Percentiles rank a stretch among this genome's conserved stretches.
These are phyloP conservation scores for Senna siamea DNA, from an alignment of 306 rosid species.

Conservation along the genomic window DNA sequence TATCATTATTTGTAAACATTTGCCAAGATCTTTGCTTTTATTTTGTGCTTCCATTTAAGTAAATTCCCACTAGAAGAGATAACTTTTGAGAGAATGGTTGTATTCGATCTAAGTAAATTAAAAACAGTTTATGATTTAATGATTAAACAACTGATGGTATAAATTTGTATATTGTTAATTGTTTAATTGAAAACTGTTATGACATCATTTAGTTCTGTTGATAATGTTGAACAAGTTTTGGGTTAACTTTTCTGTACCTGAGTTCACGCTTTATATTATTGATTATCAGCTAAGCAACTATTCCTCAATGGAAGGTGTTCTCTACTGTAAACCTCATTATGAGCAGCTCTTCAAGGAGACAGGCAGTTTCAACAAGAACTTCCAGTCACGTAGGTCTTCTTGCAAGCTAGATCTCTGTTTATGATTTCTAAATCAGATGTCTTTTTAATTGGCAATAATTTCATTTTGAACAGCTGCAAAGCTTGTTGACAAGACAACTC, in stretches of 20 bases:
- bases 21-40: conserved; percentile 14
- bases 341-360: conserved; percentile 86
- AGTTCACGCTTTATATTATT: conserved; percentile 7
- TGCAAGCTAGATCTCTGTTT: conserved; percentile 12
- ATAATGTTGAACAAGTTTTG: conserved; percentile 20
- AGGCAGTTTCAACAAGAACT: conserved; percentile 74
- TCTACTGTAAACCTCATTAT: conserved; percentile 81
- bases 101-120: background rate
- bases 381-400: conserved; percentile 71
- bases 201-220: background rate
- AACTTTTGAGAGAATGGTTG: background rate
- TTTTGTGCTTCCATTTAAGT: background rate
- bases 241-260: background rate
- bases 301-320: conserved; percentile 87
- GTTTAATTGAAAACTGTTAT: conserved; percentile 20
- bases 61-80: background rate
- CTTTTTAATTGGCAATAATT: conserved; percentile 45
- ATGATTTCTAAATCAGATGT: conserved; percentile 34
- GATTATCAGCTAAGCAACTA: conserved; percentile 71
- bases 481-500: conserved; percentile 70
- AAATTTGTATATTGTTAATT: too few species aligned
- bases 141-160: too few species aligned
- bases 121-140: too few species aligned
- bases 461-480: conserved; percentile 73
- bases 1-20: too few species aligned